phyloP scores from a whole-genome alignment of 2,329 filamentous ascomycete genomes.

The Bertia moriformis region DNA sequence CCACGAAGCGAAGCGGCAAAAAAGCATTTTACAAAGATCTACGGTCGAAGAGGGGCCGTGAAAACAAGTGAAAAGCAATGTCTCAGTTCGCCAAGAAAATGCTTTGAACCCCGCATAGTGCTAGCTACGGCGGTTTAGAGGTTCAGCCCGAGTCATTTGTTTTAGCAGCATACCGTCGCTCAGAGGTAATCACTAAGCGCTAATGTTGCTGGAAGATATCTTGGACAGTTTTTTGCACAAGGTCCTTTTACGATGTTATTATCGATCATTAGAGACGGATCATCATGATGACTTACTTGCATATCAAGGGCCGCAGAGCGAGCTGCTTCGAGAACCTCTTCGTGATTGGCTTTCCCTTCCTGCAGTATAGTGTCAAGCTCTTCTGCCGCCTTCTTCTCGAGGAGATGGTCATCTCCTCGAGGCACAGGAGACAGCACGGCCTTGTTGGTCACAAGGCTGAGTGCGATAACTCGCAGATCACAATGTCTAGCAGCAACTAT shows the following conservation, averaged over 20 bases:
- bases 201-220: no score
- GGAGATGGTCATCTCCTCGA: constrained; percentile 36
- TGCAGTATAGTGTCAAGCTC: constrained; percentile 39
- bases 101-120: no score
- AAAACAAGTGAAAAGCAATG: background rate
- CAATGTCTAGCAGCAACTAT: constrained; percentile 51
- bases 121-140: no score
- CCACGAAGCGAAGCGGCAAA: constrained; percentile 70
- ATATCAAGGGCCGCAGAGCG: constrained; percentile 44
- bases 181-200: no score
- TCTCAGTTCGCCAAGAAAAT: constrained; percentile 1
- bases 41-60: constrained; percentile 28
- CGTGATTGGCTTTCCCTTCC: constrained; percentile 46
- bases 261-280: no score
- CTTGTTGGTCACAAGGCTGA: constrained; percentile 53
- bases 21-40: constrained; percentile 79
- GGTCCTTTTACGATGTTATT: no score
- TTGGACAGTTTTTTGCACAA: no score
- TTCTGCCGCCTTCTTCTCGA: constrained; percentile 30
- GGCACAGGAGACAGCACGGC: constrained; percentile 42
- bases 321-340: constrained; percentile 50
- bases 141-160: no score
- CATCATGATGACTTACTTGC: constrained; percentile 28
- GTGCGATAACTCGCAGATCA: constrained; percentile 45
- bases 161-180: no score